phyloP scores from a whole-genome alignment of 306 rosid species.

The Pterocarpus santalinus region DNA sequence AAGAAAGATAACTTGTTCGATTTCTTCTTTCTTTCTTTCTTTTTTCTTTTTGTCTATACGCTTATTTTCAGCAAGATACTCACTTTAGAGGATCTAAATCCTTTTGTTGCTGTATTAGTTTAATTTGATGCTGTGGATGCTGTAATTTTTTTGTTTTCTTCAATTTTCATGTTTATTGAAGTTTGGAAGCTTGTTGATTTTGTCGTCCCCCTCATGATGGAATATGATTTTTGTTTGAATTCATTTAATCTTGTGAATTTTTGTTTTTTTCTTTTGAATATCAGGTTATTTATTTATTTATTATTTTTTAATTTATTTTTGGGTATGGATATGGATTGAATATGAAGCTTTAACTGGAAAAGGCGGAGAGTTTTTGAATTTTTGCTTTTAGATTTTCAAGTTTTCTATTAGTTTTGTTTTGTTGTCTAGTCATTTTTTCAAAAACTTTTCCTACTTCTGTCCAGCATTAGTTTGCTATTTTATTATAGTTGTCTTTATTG shows the following conservation, averaged over 20 bases:
- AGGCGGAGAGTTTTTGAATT: neutral
- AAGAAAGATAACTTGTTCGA: neutral
- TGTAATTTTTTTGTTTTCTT: neutral
- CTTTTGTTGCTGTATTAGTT: neutral
- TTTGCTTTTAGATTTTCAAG: neutral
- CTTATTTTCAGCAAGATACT: no score
- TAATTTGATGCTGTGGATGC: neutral
- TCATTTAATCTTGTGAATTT: neutral
- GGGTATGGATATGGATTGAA: neutral
- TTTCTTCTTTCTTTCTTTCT: no score
- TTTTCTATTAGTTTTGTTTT: neutral
- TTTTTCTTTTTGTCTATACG: no score
- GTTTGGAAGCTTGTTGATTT: neutral
- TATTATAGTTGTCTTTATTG: neutral
- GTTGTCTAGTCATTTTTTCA: neutral
- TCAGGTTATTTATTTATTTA: neutral
- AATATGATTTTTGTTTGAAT: neutral
- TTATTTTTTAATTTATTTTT: no score
- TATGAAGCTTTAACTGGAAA: neutral
- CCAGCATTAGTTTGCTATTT: neutral
- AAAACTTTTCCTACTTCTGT: neutral
- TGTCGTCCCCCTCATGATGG: neutral
- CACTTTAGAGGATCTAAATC: no score
- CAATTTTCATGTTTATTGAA: neutral
- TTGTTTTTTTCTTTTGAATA: neutral